Evolutionary conservation across 768 basidiomycete genomes (phyloP).

Genomic region (Amanita phalloides): DNA sequence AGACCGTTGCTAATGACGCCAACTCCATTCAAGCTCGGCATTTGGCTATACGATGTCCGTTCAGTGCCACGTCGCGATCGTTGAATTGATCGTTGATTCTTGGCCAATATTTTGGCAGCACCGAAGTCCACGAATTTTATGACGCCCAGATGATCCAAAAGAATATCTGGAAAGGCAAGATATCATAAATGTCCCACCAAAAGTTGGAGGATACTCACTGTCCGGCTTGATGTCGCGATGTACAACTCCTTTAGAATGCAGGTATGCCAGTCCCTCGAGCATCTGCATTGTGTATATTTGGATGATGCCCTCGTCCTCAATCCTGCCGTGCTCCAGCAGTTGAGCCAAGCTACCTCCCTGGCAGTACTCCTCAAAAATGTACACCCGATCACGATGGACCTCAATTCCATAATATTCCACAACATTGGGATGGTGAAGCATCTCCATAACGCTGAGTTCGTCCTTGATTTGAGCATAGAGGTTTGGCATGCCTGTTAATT

Average conservation of each 20-base stretch:
- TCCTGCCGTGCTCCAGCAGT: conserved; percentile 83
- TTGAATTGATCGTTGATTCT: conserved; percentile 75
- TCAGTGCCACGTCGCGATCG: conserved; percentile 53
- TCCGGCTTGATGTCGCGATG: conserved; percentile 99
- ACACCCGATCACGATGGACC: conserved; percentile 96
- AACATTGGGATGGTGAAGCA: conserved; percentile 94
- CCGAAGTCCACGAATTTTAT: conserved; percentile 98
- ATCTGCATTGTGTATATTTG: conserved; percentile 97
- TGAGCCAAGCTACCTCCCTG: conserved; percentile 89
- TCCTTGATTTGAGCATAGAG: conserved; percentile 91
- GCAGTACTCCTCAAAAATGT: conserved; percentile 98
- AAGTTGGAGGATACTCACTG: conserved; percentile 45
- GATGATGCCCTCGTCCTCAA: conserved; percentile 94
- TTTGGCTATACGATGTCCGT: conserved; percentile 18
- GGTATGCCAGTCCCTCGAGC: conserved; percentile 86
- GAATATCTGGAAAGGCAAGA: conserved; percentile 57
- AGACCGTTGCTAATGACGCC: conserved; percentile 70
- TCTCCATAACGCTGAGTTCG: conserved; percentile 95
- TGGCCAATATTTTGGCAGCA: conserved; percentile 91
- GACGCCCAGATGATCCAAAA: conserved; percentile 80
- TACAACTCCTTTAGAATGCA: conserved; percentile 86
- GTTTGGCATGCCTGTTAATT: conserved; percentile 78
- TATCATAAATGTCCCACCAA: background rate
- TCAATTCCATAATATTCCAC: conserved; percentile 99
- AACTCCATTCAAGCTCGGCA: conserved; percentile 27